A percentile compares a stretch with the other conserved stretches of the same genome.
phyloP scores from a whole-genome alignment of 2,329 filamentous ascomycete genomes.

The Chrysosphaeria jannelii region DNA sequence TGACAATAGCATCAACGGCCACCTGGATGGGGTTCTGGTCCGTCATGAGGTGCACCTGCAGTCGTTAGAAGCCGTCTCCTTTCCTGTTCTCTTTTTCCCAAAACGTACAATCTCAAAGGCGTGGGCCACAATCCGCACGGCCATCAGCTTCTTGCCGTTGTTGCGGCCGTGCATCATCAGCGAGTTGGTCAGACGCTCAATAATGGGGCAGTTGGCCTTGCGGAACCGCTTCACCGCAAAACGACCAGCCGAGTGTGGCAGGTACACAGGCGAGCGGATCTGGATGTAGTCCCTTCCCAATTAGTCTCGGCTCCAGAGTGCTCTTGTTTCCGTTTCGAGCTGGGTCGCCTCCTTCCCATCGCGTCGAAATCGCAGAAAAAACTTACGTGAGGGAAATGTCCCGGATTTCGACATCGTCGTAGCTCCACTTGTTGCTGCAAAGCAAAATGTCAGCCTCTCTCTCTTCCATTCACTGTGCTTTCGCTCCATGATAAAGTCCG shows the following conservation, averaged over 20 bases:
- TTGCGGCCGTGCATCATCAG: constrained; percentile 99
- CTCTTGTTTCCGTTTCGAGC: not conserved
- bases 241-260: constrained; percentile 93
- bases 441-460: not conserved
- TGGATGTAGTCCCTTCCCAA: constrained; percentile 81
- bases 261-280: constrained; percentile 95
- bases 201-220: constrained; percentile 99
- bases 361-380: constrained; percentile 1
- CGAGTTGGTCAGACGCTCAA: constrained; percentile 99
- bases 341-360: not conserved
- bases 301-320: not conserved
- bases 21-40: constrained; percentile 99
- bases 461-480: not conserved
- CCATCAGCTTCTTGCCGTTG: constrained; percentile 99
- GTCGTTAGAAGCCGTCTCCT: not conserved
- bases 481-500: constrained; percentile 1
- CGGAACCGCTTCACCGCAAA: constrained; percentile 99
- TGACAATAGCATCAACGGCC: constrained; percentile 97
- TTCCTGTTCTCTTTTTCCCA: not conserved
- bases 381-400: constrained; percentile 99
- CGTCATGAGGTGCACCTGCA: constrained; percentile 98
- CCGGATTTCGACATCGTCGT: constrained; percentile 97
- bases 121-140: constrained; percentile 96
- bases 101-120: constrained; percentile 80
- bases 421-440: constrained; percentile 48